A percentile compares a stretch with the other conserved stretches of the same genome.
Conservation (phyloP, 257 asterid species). For the Ehretia macrophylla region DNA sequence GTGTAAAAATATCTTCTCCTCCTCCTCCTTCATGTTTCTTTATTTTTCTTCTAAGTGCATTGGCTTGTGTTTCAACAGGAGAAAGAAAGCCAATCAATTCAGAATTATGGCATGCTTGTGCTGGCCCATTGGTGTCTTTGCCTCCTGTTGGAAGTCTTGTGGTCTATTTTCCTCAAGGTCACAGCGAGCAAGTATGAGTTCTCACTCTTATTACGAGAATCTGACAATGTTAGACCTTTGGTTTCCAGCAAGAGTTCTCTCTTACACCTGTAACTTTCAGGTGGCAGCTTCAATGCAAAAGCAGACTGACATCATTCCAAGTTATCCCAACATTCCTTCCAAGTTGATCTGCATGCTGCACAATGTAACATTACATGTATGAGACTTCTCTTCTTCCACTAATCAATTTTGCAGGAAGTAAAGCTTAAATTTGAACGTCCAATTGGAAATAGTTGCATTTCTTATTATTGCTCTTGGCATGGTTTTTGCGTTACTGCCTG, state of each 20-base stretch:
- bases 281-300: slow-evolving; percentile 99
- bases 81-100: slow-evolving; percentile 78
- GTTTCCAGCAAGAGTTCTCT: not conserved
- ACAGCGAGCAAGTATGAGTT: slow-evolving; percentile 82
- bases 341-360: slow-evolving; percentile 84
- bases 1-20: not conserved
- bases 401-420: not conserved
- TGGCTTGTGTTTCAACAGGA: slow-evolving; percentile 36
- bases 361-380: slow-evolving; percentile 90
- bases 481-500: not conserved
- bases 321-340: slow-evolving; percentile 93
- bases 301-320: slow-evolving; percentile 78
- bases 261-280: slow-evolving; percentile 28
- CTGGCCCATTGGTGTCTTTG: slow-evolving; percentile 89
- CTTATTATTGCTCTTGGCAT: not conserved
- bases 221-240: not conserved
- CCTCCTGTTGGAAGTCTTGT: slow-evolving; percentile 98
- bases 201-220: slow-evolving; percentile 9
- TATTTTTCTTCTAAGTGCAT: slow-evolving; percentile 3
- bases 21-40: not conserved
- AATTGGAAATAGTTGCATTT: not conserved
- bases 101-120: slow-evolving; percentile 99
- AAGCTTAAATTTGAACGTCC: too few relatives aligned
- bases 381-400: slow-evolving; percentile 10
- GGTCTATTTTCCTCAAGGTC: slow-evolving; percentile 96